These are phyloP conservation scores for Apiosordaria backusii DNA, from an alignment of 495 filamentous ascomycete genomes.

Conservation along the genomic window DNA sequence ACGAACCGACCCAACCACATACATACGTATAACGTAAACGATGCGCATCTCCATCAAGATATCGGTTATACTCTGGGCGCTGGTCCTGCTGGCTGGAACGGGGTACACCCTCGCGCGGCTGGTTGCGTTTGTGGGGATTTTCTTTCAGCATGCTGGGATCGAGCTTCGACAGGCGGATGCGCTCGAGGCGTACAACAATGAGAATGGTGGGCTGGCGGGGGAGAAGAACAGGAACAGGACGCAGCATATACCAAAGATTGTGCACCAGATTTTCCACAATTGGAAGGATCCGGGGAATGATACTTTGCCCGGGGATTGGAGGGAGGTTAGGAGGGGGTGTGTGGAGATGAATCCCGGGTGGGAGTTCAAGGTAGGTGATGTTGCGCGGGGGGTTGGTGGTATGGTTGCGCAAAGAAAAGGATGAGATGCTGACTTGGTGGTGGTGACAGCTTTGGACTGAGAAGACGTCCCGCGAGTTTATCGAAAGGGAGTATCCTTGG, in stretches of 20 bases:
- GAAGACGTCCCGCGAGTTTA: conserved; percentile 68
- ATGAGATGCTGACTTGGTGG: not conserved
- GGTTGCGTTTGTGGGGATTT: conserved; percentile 25
- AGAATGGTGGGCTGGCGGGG: not conserved
- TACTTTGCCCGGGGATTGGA: conserved; percentile 71
- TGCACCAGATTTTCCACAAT: conserved; percentile 85
- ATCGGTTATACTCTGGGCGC: conserved; percentile 15
- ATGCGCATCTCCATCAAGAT: conserved; percentile 21
- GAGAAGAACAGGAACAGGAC: conserved; percentile 2
- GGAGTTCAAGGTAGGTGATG: conserved; percentile 66
- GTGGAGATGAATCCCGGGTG: conserved; percentile 72
- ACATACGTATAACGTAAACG: no score
- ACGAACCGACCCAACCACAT: no score
- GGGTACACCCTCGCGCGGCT: conserved; percentile 21
- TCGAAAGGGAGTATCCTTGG: conserved; percentile 74
- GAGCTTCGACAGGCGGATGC: conserved; percentile 25
- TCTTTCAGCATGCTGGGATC: conserved; percentile 29
- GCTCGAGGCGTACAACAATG: conserved; percentile 11
- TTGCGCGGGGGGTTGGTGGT: not conserved
- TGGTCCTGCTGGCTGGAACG: conserved; percentile 11
- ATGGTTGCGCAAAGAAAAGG: not conserved
- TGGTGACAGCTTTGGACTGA: conserved; percentile 77
- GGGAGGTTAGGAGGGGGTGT: conserved; percentile 68
- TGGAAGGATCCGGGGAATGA: conserved; percentile 41
- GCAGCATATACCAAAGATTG: conserved; percentile 64